Evolutionary conservation across 345 rosid genomes (phyloP).

Genomic region (Boechera stricta): DNA sequence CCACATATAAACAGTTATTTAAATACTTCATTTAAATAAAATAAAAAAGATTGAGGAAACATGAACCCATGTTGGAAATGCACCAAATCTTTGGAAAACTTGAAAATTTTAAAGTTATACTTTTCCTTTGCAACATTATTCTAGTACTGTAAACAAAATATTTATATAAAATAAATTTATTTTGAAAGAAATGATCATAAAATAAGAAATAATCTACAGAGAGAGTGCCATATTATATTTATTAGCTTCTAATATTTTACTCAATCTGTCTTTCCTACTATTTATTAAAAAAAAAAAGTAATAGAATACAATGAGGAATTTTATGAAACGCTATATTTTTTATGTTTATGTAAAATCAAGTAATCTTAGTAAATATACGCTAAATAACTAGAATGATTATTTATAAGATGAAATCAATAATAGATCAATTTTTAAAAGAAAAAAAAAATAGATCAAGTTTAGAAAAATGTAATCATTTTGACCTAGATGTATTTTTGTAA

Average conservation of each 20-base stretch:
- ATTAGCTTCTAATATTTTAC: not conserved
- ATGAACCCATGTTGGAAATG: constrained; percentile 19
- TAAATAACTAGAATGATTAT: not conserved
- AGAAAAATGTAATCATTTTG: not conserved
- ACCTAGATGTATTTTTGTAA: not conserved
- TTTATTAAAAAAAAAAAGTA: not conserved
- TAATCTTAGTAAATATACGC: not conserved
- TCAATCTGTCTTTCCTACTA: not conserved
- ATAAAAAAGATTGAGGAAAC: not conserved
- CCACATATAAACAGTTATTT: constrained; percentile 3
- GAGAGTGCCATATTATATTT: not conserved
- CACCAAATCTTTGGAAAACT: constrained; percentile 39
- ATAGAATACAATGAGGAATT: not conserved
- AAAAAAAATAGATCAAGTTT: not conserved
- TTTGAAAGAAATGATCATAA: not conserved
- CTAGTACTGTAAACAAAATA: not conserved
- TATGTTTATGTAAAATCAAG: not conserved
- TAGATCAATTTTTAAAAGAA: too few relatives aligned
- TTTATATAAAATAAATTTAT: not conserved
- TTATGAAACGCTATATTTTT: not conserved
- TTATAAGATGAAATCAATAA: not conserved
- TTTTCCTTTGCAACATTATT: constrained; percentile 15
- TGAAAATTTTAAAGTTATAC: not conserved
- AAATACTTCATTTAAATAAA: not conserved
- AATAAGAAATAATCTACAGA: not conserved